Evolutionary conservation across 306 rosid genomes (phyloP).

Genomic region (Purshia tridentata): DNA sequence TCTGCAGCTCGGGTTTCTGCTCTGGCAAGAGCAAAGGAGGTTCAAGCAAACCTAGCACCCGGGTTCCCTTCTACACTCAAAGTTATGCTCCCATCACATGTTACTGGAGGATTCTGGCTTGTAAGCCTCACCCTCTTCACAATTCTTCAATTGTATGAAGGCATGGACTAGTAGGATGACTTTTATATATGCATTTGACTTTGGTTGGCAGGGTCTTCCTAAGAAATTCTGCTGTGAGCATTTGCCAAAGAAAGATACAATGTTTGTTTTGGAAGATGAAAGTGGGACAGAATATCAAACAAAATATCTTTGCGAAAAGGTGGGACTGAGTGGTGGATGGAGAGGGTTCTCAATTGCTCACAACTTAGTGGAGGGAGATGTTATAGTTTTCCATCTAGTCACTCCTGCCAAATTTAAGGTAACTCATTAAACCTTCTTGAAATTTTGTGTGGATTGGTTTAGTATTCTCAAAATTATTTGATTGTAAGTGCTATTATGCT

Average conservation of each 20-base stretch:
- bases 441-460: not conserved
- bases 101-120: conserved; percentile 49
- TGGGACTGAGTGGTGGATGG: conserved; percentile 57
- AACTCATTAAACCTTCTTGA: conserved; percentile 12
- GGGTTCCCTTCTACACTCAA: conserved; percentile 35
- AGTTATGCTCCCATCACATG: conserved; percentile 48
- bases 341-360: conserved; percentile 44
- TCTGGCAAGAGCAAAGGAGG: conserved; percentile 31
- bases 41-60: conserved; percentile 31
- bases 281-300: conserved; percentile 23
- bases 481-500: not conserved
- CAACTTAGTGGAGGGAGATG: conserved; percentile 35
- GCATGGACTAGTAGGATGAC: not conserved
- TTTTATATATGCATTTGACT: not conserved
- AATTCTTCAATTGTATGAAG: not conserved
- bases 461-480: not conserved
- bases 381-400: conserved; percentile 40
- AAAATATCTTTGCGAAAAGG: conserved; percentile 35
- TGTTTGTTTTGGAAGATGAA: conserved; percentile 46
- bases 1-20: conserved; percentile 14
- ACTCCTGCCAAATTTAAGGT: conserved; percentile 44
- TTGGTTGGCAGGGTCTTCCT: conserved; percentile 45
- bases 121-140: conserved; percentile 21
- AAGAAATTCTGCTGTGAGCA: conserved; percentile 28
- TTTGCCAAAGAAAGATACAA: conserved; percentile 35